Evolutionary conservation across 1,284 basidiomycete species (phyloP), one percentile per base, ranked within the genome.

Genomic region (Fomitopsis pinicola): DNA sequence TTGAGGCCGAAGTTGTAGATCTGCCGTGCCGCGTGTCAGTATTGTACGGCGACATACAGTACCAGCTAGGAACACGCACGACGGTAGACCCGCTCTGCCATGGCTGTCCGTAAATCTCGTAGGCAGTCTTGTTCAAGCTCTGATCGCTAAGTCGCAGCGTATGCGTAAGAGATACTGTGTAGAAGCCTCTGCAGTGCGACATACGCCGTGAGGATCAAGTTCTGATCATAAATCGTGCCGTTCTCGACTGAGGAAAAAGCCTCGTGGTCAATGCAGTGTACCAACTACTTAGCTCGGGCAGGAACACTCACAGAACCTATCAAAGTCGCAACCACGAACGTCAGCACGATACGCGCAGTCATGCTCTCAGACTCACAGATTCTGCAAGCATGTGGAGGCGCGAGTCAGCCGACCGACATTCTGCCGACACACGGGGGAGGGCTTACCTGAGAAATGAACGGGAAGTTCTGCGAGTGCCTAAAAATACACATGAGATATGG

Each of bases 211-310:
- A 61, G 52, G 35, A 61, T 61, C 2, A 61, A 45, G 10, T 67
- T 70, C 64, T 79, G 77, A 62, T 76, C 69, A 66, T 77, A 79
- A 38, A 68, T 56, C 17, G 72, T 71, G 10, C 78, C 78, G 64
- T 77, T 72, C 58, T 71, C 67, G 42, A 55, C 58, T 59, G 52
- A 10, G 30, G 4, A 19, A 30, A 30, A 26, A 30, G 42, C 5
- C 12, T 38, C 14, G 14, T 5, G 2, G 33, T 36, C 19, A n/a
- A 3, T 19, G 17, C 19, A 14, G 26, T 33, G 15, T 22, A 14
- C 3, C 30, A 2, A 33, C 30, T 33, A 36, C 35, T 36, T 36
- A 6, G 2, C 14, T 40, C 38, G 3, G 38, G 5, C 5, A 38
- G 17, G 3, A 17, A 5, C n/a, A 55, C 58, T 59, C 30, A 59